These are phyloP conservation scores for Chenopodium formosanum DNA, from an alignment of 148 eudicot genomes.

Conservation along the genomic window DNA sequence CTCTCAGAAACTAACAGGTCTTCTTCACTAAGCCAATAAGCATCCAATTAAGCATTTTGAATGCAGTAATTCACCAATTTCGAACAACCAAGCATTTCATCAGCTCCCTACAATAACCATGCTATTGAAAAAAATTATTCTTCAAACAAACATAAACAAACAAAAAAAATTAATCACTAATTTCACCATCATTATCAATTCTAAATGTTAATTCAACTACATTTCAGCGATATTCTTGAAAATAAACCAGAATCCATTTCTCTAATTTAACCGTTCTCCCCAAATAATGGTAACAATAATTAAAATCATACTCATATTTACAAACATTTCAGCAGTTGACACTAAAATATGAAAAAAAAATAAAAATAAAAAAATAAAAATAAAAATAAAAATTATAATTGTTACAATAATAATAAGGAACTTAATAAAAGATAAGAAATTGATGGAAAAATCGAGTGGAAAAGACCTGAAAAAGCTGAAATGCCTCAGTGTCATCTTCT, in stretches of 20 bases:
- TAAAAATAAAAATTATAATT: neutral
- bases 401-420: neutral
- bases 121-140: neutral
- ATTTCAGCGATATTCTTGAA: neutral
- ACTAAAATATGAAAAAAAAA: slow-evolving; percentile 1
- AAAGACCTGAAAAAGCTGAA: slow-evolving; percentile 44
- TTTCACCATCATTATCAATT: neutral
- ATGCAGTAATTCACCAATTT: neutral
- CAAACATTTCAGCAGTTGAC: neutral
- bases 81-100: neutral
- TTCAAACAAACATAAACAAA: neutral
- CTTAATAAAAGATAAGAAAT: neutral
- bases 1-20: neutral
- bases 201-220: neutral
- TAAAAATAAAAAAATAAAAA: neutral
- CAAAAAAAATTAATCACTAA: neutral
- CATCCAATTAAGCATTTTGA: slow-evolving; percentile 3
- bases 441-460: neutral
- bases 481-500: slow-evolving; percentile 36
- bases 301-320: neutral
- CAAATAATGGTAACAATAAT: neutral
- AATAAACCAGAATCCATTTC: neutral
- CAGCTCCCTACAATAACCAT: neutral
- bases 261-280: neutral
- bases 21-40: slow-evolving; percentile 2